phyloP scores from a whole-genome alignment of 2,329 filamentous ascomycete species.

The Monilinia fructicola region DNA sequence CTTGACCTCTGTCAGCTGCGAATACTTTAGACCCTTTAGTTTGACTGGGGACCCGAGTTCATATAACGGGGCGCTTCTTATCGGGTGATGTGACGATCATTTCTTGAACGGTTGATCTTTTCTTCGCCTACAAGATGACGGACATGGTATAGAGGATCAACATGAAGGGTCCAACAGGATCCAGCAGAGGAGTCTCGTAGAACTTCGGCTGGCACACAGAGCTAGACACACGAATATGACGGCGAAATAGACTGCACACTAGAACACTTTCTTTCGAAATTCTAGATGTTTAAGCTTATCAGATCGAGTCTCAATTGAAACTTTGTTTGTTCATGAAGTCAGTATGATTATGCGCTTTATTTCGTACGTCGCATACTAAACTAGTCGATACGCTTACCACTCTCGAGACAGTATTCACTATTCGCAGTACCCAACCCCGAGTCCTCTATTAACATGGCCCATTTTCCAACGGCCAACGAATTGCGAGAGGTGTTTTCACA shows the following conservation, averaged over 20 bases:
- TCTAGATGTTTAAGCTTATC: too few relatives aligned
- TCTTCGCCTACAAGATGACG: constrained; percentile 14
- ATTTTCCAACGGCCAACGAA: too few relatives aligned
- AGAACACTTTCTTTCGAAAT: too few relatives aligned
- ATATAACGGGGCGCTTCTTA: not conserved
- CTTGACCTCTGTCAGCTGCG: not conserved
- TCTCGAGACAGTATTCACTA: not conserved
- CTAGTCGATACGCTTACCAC: not conserved
- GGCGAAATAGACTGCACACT: too few relatives aligned
- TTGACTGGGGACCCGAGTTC: not conserved
- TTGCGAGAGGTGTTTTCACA: not conserved
- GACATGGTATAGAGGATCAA: constrained; percentile 7
- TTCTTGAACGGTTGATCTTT: not conserved
- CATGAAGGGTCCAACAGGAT: not conserved
- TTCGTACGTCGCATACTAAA: too few relatives aligned
- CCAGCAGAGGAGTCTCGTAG: not conserved
- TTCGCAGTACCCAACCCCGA: not conserved
- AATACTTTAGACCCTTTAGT: not conserved
- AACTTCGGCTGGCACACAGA: not conserved
- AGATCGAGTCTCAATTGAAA: too few relatives aligned
- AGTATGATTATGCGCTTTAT: too few relatives aligned
- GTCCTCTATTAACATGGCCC: too few relatives aligned
- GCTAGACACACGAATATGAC: not conserved
- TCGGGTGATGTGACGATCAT: not conserved
- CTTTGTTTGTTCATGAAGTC: too few relatives aligned